These are phyloP conservation scores for Psilocybe cubensis DNA, from an alignment of 768 basidiomycete genomes.

Conservation along the genomic window DNA sequence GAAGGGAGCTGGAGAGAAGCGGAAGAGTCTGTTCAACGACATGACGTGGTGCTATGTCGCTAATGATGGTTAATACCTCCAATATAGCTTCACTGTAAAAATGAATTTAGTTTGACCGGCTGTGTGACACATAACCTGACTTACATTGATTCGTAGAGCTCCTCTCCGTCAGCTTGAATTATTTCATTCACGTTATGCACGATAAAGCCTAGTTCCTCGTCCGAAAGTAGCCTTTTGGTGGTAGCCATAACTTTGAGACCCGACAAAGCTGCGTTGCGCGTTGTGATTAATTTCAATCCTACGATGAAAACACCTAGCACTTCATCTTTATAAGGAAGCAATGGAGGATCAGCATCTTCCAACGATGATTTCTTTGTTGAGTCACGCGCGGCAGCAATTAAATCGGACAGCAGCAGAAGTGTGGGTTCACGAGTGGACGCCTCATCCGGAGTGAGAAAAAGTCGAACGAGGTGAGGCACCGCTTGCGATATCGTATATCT, in stretches of 20 bases:
- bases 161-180: slow-evolving; percentile 53
- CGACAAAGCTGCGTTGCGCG: slow-evolving; percentile 62
- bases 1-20: slow-evolving; percentile 74
- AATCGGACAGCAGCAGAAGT: slow-evolving; percentile 66
- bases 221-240: slow-evolving; percentile 61
- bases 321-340: slow-evolving; percentile 75
- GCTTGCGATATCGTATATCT: slow-evolving; percentile 68
- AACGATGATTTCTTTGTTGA: slow-evolving; percentile 26
- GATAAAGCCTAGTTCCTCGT: slow-evolving; percentile 78
- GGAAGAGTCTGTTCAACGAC: slow-evolving; percentile 81
- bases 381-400: slow-evolving; percentile 58
- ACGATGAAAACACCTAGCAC: slow-evolving; percentile 66
- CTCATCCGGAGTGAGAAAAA: slow-evolving; percentile 78
- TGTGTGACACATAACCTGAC: background rate
- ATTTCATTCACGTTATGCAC: slow-evolving; percentile 78
- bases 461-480: slow-evolving; percentile 73
- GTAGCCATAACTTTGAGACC: slow-evolving; percentile 70
- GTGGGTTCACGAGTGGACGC: slow-evolving; percentile 66
- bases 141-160: slow-evolving; percentile 61
- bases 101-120: background rate
- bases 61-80: slow-evolving; percentile 64
- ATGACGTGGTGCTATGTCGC: slow-evolving; percentile 59
- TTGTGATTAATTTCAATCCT: slow-evolving; percentile 55
- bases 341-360: slow-evolving; percentile 31
- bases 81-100: slow-evolving; percentile 57